Conservation (phyloP, 2,329 filamentous ascomycete species). For the Paecilomyces variotii region DNA sequence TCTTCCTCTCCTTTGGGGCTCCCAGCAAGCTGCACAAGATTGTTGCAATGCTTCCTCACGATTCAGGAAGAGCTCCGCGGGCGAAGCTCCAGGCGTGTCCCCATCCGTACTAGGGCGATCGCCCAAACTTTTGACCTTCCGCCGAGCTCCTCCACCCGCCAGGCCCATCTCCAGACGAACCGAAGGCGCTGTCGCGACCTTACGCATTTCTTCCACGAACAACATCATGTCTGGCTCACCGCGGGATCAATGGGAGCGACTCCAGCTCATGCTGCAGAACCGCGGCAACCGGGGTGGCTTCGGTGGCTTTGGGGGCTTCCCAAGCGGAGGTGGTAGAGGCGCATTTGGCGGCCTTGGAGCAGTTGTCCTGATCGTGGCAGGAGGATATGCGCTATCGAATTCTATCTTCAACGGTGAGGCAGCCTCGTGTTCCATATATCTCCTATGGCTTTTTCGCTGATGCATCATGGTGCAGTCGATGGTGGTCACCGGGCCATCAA, state of each 20-base stretch:
- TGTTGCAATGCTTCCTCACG: background rate
- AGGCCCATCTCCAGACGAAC: background rate
- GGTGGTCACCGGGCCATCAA: constrained; percentile 99
- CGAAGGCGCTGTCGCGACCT: constrained; percentile 7
- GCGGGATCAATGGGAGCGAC: constrained; percentile 57
- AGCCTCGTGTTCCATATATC: background rate
- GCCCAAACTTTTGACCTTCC: constrained; percentile 20
- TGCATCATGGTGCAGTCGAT: constrained; percentile 54
- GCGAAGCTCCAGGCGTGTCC: background rate
- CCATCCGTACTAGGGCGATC: constrained; percentile 2
- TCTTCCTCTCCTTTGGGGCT: constrained; percentile 1
- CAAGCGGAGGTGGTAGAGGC: constrained; percentile 47
- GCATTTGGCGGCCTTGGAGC: constrained; percentile 45
- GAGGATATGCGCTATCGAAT: constrained; percentile 41
- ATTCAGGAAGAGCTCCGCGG: background rate
- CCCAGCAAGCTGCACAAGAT: background rate
- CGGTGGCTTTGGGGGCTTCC: constrained; percentile 38
- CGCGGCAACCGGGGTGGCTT: constrained; percentile 42
- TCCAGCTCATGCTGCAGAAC: constrained; percentile 55
- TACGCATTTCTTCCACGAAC: constrained; percentile 13
- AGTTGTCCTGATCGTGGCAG: constrained; percentile 44
- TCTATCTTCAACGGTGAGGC: constrained; percentile 59
- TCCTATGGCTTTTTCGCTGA: background rate
- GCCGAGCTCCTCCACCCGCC: constrained; percentile 5
- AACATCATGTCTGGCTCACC: constrained; percentile 46